Conservation (phyloP, 768 basidiomycete species). For the Xerocomus spinulosus region DNA sequence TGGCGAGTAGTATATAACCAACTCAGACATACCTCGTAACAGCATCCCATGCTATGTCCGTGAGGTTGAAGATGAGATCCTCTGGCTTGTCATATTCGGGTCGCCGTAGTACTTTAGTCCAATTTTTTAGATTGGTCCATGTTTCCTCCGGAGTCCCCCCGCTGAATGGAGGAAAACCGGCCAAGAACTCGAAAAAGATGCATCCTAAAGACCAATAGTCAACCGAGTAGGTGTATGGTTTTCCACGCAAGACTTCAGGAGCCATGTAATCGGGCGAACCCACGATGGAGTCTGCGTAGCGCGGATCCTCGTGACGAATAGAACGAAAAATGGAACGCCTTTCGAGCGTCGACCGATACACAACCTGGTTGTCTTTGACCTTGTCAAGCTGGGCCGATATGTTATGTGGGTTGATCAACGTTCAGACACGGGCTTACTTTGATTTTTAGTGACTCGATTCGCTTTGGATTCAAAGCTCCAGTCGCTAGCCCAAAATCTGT, state of each 20-base stretch:
- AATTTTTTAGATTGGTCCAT: slow-evolving; percentile 98
- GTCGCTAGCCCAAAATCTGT: slow-evolving; percentile 98
- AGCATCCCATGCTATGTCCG: slow-evolving; percentile 91
- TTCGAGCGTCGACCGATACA: slow-evolving; percentile 90
- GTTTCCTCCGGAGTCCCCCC: slow-evolving; percentile 95
- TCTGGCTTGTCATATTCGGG: slow-evolving; percentile 96
- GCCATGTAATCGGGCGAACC: slow-evolving; percentile 99
- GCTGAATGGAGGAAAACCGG: slow-evolving; percentile 97
- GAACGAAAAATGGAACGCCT: slow-evolving; percentile 92
- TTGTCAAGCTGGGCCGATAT: slow-evolving; percentile 70
- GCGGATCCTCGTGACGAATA: slow-evolving; percentile 82
- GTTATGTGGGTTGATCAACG: slow-evolving; percentile 1
- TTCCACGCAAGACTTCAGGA: slow-evolving; percentile 87
- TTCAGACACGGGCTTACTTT: slow-evolving; percentile 49
- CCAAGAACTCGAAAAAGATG: slow-evolving; percentile 95
- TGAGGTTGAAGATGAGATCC: slow-evolving; percentile 94
- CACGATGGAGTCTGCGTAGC: slow-evolving; percentile 96
- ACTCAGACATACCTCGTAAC: slow-evolving; percentile 62
- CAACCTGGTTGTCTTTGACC: slow-evolving; percentile 88
- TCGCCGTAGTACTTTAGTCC: slow-evolving; percentile 86
- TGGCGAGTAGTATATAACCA: not conserved
- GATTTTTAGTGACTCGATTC: slow-evolving; percentile 91
- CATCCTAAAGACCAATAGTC: slow-evolving; percentile 99
- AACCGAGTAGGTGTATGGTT: slow-evolving; percentile 92
- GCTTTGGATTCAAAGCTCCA: slow-evolving; percentile 88